These are phyloP conservation scores for Lodderomyces pseudojiufengensis DNA, from an alignment of 1,139 yeast species.

Conservation along the genomic window DNA sequence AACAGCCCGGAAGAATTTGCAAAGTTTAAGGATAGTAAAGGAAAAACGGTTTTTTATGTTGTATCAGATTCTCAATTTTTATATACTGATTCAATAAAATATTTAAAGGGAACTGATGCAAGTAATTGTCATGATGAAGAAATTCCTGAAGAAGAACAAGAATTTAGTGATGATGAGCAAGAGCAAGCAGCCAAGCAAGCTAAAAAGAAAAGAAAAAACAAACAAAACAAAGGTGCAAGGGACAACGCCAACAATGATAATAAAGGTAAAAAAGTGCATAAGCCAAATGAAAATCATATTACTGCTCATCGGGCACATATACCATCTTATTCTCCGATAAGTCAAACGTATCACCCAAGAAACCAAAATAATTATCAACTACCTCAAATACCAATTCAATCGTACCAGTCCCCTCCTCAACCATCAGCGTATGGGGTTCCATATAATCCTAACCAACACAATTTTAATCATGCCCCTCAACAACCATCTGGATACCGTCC, in stretches of 20 bases:
- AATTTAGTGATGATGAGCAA: slow-evolving; percentile 88
- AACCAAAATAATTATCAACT: slow-evolving; percentile 3
- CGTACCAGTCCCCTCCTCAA: slow-evolving; percentile 3
- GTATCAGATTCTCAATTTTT: slow-evolving; percentile 79
- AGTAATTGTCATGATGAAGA: slow-evolving; percentile 95
- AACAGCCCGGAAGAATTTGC: slow-evolving; percentile 49
- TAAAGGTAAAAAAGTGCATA: not conserved
- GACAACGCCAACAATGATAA: slow-evolving; percentile 7
- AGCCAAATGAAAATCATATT: slow-evolving; percentile 1
- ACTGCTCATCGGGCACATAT: slow-evolving; percentile 5
- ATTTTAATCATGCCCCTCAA: slow-evolving; percentile 1
- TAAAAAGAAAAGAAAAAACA: slow-evolving; percentile 48
- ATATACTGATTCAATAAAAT: slow-evolving; percentile 67
- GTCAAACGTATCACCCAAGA: slow-evolving; percentile 4
- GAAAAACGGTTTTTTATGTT: slow-evolving; percentile 66
- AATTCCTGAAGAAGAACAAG: slow-evolving; percentile 87
- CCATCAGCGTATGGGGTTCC: slow-evolving; percentile 6
- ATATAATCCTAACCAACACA: slow-evolving; percentile 7
- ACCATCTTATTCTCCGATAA: slow-evolving; percentile 1
- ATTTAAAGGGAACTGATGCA: slow-evolving; percentile 86
- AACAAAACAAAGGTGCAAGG: slow-evolving; percentile 15
- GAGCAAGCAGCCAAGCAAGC: slow-evolving; percentile 62
- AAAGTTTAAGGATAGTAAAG: slow-evolving; percentile 45
- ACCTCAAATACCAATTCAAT: slow-evolving; percentile 3
- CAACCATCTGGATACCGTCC: slow-evolving; percentile 8